phyloP scores from a whole-genome alignment of 352 stramenopile genomes.

The Phytophthora meadii region DNA sequence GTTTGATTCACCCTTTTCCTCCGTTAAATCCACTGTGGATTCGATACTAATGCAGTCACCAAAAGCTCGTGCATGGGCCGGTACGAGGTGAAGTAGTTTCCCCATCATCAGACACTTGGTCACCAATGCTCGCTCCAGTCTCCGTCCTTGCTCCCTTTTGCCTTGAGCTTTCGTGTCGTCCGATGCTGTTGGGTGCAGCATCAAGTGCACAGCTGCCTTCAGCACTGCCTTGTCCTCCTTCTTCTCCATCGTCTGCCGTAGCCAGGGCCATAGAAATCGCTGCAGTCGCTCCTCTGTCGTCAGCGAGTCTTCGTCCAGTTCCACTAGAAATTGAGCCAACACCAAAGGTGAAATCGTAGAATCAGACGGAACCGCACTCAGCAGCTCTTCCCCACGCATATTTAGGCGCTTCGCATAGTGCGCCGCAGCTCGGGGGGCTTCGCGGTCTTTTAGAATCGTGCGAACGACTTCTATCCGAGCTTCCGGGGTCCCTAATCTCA shows the following conservation, averaged over 20 bases:
- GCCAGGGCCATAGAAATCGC: slow-evolving; percentile 68
- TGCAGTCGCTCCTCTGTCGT: slow-evolving; percentile 44
- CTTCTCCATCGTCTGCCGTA: slow-evolving; percentile 31
- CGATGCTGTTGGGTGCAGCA: slow-evolving; percentile 36
- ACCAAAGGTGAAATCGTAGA: slow-evolving; percentile 37
- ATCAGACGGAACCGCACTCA: slow-evolving; percentile 21
- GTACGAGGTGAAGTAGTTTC: slow-evolving; percentile 51
- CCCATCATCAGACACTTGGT: slow-evolving; percentile 40
- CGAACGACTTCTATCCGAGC: slow-evolving; percentile 49
- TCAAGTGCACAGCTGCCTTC: slow-evolving; percentile 47
- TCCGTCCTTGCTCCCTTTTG: slow-evolving; percentile 41
- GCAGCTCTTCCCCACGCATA: slow-evolving; percentile 37
- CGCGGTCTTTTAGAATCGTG: slow-evolving; percentile 44
- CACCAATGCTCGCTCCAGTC: slow-evolving; percentile 59
- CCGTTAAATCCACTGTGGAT: background rate
- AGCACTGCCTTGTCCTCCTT: slow-evolving; percentile 22
- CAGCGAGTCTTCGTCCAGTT: slow-evolving; percentile 47
- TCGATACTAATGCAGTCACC: slow-evolving; percentile 1
- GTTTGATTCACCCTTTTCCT: background rate
- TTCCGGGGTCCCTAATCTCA: slow-evolving; percentile 43
- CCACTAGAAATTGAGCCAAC: slow-evolving; percentile 64
- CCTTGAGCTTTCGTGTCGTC: slow-evolving; percentile 27
- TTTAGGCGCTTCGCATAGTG: slow-evolving; percentile 74
- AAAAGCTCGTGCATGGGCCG: slow-evolving; percentile 34
- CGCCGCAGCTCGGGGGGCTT: slow-evolving; percentile 57